Evolutionary conservation across 2,329 filamentous ascomycete genomes (phyloP).

Genomic region (Beauveria bassiana): DNA sequence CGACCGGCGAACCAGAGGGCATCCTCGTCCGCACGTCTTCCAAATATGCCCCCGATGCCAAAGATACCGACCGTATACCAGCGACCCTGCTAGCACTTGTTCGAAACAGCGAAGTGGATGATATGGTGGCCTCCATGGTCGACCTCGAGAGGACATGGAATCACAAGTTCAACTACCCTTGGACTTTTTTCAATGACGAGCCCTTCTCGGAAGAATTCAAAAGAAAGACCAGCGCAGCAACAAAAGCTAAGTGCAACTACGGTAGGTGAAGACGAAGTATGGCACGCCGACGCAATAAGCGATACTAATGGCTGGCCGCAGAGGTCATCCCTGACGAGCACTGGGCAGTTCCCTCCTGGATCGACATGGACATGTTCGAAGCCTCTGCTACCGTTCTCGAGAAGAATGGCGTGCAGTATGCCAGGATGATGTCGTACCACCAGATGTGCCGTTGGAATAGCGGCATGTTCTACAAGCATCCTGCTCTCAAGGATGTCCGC

Average conservation of each 20-base stretch:
- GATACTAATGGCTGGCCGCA: constrained; percentile 26
- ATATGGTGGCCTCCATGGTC: constrained; percentile 79
- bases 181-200: constrained; percentile 98
- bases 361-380: constrained; percentile 75
- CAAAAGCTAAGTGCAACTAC: constrained; percentile 82
- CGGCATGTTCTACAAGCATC: constrained; percentile 95
- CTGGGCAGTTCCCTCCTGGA: constrained; percentile 89
- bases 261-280: constrained; percentile 41
- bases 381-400: constrained; percentile 78
- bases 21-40: constrained; percentile 64
- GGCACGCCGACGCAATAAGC: not conserved
- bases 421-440: constrained; percentile 82
- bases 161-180: constrained; percentile 97
- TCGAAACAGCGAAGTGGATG: constrained; percentile 79
- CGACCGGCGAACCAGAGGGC: constrained; percentile 75
- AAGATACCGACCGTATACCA: constrained; percentile 77
- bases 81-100: constrained; percentile 89
- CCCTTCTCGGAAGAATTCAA: constrained; percentile 94
- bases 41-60: constrained; percentile 69
- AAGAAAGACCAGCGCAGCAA: constrained; percentile 66
- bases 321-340: constrained; percentile 90
- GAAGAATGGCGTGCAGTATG: constrained; percentile 85
- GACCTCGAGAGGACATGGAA: constrained; percentile 97
- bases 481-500: constrained; percentile 69
- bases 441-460: constrained; percentile 99